Evolutionary conservation across 805 yeast species (phyloP), one percentile per base, ranked within the genome.

Genomic region (Hanseniaspora guilliermondii): DNA sequence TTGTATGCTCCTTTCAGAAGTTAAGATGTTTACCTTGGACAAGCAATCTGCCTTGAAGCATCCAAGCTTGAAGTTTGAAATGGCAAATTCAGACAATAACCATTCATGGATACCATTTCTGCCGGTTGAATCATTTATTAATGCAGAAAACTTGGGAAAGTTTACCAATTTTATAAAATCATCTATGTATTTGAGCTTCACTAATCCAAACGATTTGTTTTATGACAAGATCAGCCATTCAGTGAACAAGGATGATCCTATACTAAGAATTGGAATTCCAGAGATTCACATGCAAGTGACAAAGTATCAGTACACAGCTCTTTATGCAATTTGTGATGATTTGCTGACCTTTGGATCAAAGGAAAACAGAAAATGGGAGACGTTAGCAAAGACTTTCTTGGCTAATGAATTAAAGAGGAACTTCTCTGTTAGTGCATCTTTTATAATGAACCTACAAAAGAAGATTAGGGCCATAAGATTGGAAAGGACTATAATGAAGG

Each of bases 51-150:
- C 70, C 42, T 32, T 61, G 52, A 47, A 64, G 1, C 65, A 46
- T 30, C 50, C 49, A 12, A 25, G 38, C n/a, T 44, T 52, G 17
- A 52, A 37, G 32, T 44, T 32, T 19, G 55, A 17, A 64, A 62
- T 22, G 50, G 65, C 24, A 17, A 8, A 36, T 8, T 62, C 70
- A 27, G 65, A 64, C 47, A 59, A 60, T 42, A 63, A 65, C 14
- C 65, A 65, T 42, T 65, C 70, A 62, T 82, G 87, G 87, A 85
- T 87, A 0, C 87, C 87, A 0, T 76, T 78, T 75, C 60, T 82
- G 21, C 85, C 85, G 0, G 60, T 79, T 53, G 88, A 82, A 62
- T 25, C 45, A 16, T 52, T 52, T 19, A 44, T 52, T 2, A 37
- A 37, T 25, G 46, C 48, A 11, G 73, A 78, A 60, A 78, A 83